Percentiles rank a stretch among this genome's conserved stretches.
Conservation (phyloP, 345 rosid genomes). For the Aquilaria sinensis region DNA sequence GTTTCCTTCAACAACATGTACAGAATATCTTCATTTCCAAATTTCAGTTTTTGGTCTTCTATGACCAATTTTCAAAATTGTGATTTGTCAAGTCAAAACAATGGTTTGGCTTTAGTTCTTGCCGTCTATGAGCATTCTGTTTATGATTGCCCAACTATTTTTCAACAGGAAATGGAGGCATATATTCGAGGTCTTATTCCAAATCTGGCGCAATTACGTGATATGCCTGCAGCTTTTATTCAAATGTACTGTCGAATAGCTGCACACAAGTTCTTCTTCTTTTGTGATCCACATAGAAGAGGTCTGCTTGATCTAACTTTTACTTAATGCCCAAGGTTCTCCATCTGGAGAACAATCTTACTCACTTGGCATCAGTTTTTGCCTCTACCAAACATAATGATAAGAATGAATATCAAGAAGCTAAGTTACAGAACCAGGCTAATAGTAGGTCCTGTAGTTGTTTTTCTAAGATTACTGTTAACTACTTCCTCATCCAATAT, state of each 20-base stretch:
- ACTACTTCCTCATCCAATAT: too few species aligned
- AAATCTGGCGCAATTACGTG: constrained; percentile 90
- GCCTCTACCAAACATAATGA: too few species aligned
- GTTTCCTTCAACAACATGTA: constrained; percentile 91
- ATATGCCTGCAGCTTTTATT: constrained; percentile 81
- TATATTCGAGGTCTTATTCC: constrained; percentile 95
- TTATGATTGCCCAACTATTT: constrained; percentile 11
- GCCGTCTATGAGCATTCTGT: too few species aligned
- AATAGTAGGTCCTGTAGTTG: too few species aligned
- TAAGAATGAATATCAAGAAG: too few species aligned
- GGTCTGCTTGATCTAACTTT: constrained; percentile 36
- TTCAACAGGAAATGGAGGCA: constrained; percentile 87
- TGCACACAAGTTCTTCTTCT: constrained; percentile 96
- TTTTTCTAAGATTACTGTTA: too few species aligned
- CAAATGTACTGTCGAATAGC: constrained; percentile 97
- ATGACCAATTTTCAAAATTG: too few species aligned
- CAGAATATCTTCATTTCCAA: constrained; percentile 7
- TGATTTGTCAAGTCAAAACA: too few species aligned
- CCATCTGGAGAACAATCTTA: too few species aligned
- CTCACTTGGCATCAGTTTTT: too few species aligned
- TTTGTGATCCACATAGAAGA: constrained; percentile 97
- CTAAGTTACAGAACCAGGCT: too few species aligned
- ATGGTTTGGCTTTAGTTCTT: too few species aligned
- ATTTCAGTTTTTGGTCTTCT: constrained; percentile 1
- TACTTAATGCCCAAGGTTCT: background rate